Conservation (phyloP, 2,329 filamentous ascomycete genomes). For the Colletotrichum abscissum region DNA sequence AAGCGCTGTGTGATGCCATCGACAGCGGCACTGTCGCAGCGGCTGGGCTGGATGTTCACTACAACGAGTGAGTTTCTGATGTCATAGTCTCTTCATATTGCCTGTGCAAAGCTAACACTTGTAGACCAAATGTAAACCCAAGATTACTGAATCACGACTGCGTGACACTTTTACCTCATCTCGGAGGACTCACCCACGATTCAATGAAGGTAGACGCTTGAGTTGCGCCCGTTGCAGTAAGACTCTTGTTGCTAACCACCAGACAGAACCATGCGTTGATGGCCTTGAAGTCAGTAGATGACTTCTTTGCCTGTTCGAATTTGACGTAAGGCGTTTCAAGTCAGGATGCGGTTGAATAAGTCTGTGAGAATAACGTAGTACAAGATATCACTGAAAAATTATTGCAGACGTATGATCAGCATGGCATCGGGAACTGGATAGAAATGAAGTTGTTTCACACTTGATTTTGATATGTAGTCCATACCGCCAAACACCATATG, state of each 20-base stretch:
- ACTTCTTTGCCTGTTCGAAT: background rate
- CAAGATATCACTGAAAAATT: too few relatives aligned
- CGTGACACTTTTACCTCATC: conserved; percentile 17
- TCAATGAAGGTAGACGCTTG: background rate
- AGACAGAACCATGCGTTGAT: background rate
- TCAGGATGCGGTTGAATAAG: background rate
- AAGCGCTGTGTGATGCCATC: conserved; percentile 36
- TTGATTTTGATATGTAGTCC: too few relatives aligned
- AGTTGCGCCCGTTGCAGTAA: background rate
- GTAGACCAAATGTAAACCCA: background rate
- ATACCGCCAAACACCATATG: too few relatives aligned
- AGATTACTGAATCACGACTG: conserved; percentile 3
- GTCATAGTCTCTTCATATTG: background rate
- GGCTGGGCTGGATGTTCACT: conserved; percentile 37
- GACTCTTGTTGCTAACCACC: background rate
- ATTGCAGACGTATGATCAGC: rapidly evolving
- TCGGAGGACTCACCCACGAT: conserved; percentile 10
- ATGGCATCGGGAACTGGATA: too few relatives aligned
- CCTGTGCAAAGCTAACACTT: background rate
- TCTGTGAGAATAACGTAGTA: too few relatives aligned
- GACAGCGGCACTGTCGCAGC: conserved; percentile 29
- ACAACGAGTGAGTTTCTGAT: conserved; percentile 28
- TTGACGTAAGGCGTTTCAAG: background rate
- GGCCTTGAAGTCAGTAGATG: background rate
- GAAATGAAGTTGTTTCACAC: too few relatives aligned